Base-by-base conservation (phyloP, 2,329 filamentous ascomycete genomes). In the Nothopassalora personata region DNA sequence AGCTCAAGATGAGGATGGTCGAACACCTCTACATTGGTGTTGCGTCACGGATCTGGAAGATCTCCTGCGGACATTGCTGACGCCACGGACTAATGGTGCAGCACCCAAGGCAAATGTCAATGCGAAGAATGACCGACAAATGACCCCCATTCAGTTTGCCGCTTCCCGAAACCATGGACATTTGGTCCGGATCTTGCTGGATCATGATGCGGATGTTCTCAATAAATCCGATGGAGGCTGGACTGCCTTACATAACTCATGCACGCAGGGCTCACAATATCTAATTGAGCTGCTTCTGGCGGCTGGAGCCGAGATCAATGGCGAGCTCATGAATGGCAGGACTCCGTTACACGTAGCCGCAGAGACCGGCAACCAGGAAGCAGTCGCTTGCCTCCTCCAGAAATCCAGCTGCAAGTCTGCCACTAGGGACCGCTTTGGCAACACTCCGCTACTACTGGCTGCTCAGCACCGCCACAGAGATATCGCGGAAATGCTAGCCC, bases 131-230 rank as follows among this genome's bases (percentile, higher is more conserved):
- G 63, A 59, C 28, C 61, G 65, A 5, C 54, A 60, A 48, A 68
- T 65, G 57, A 68, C 63, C 8, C 58, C 67, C 0, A 52, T 68
- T 9, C 64, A 66, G 28, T 58, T 68, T 23, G 66, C 66, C 10
- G 63, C 60, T 11, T 61, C 59, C 4, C 55, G 65, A 39, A 55
- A 61, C 31, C 53, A 60, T 9, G 45, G 34, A 9, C 55, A 63
- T 18, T 54, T 69, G 7, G 92, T 97, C 48, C 91, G 97, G 71
- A 75, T 97, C 50, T 93, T 96, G 65, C 77, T 97, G 61, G 86
- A 91, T 67, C 97, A 93, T 92, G 93, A 93, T 54, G 93, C 94
- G 46, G 93, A 91, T 71, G 90, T 96, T 9, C 90, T 95, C 74
- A 87, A 90, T 45, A 86, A 83, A 36, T 94, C 97, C 68, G 91